A percentile compares a stretch with the other conserved stretches of the same genome.
Evolutionary conservation across 2,329 filamentous ascomycete species (phyloP).

Genomic region (Trichoderma polysporum): DNA sequence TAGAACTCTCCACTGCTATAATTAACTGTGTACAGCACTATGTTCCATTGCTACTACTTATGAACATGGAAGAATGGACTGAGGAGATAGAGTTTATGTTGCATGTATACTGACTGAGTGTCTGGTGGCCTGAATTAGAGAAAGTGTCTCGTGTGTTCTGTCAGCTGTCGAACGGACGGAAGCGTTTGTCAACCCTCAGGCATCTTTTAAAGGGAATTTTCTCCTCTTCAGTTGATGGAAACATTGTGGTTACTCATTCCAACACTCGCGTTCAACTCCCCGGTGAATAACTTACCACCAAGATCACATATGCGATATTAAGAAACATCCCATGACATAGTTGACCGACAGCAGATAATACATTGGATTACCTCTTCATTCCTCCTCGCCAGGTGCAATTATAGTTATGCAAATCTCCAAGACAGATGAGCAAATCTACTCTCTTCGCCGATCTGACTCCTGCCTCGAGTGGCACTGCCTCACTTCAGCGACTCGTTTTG

Average conservation of each 20-base stretch:
- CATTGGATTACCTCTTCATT: neutral
- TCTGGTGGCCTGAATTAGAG: neutral
- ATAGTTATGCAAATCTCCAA: neutral
- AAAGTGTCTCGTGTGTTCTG: neutral
- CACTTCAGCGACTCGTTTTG: conserved; percentile 37
- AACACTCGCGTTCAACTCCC: neutral
- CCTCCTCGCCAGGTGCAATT: neutral
- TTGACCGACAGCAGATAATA: neutral
- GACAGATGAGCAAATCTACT: neutral
- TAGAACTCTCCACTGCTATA: neutral
- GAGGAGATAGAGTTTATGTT: neutral
- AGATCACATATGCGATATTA: neutral
- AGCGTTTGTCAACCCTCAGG: neutral
- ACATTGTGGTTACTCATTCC: neutral
- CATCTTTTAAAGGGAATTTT: neutral
- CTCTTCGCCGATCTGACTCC: conserved; percentile 5
- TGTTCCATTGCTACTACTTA: neutral
- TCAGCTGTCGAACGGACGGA: neutral
- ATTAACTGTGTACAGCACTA: neutral
- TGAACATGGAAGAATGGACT: neutral
- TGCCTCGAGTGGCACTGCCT: conserved; percentile 43
- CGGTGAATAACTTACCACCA: neutral
- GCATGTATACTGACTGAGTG: neutral
- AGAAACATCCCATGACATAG: neutral
- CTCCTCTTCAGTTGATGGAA: neutral